These are phyloP conservation scores for Aphanocladium album DNA, from an alignment of 2,329 filamentous ascomycete species.

Conservation along the genomic window DNA sequence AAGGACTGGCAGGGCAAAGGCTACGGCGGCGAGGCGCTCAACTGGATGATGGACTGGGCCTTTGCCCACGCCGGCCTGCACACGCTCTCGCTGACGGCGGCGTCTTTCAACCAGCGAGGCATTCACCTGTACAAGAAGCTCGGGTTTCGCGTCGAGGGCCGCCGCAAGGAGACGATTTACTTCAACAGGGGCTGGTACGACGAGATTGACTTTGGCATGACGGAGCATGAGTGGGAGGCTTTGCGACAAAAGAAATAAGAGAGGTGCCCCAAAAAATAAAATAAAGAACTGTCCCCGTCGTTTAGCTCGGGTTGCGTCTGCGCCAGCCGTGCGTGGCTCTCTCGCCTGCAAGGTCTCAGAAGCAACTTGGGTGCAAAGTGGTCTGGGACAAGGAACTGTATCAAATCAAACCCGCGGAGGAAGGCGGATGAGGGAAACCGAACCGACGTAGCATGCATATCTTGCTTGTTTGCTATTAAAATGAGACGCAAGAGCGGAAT, in stretches of 20 bases:
- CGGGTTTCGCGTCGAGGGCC: conserved; percentile 40
- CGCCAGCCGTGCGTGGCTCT: no score
- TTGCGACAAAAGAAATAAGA: background rate
- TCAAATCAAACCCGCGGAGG: background rate
- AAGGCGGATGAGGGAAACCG: background rate
- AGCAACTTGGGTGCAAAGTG: no score
- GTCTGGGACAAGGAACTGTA: background rate
- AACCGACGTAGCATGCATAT: background rate
- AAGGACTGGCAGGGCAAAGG: conserved; percentile 32
- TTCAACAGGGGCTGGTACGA: conserved; percentile 38
- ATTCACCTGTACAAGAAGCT: conserved; percentile 37
- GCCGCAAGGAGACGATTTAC: conserved; percentile 24
- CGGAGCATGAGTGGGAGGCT: conserved; percentile 32
- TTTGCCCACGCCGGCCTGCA: conserved; percentile 40
- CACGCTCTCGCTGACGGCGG: conserved; percentile 34
- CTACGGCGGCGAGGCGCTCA: conserved; percentile 42
- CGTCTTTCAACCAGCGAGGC: conserved; percentile 39
- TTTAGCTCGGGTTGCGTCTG: background rate
- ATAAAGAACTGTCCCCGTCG: background rate
- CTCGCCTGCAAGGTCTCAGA: no score
- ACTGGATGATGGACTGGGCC: conserved; percentile 42
- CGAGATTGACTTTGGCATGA: conserved; percentile 30
- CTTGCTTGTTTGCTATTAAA: background rate
- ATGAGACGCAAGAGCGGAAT: background rate
- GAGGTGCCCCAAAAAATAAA: background rate